These are phyloP conservation scores for Lolium multiflorum DNA, from an alignment of 176 grass and related monocot genomes.

Conservation along the genomic window DNA sequence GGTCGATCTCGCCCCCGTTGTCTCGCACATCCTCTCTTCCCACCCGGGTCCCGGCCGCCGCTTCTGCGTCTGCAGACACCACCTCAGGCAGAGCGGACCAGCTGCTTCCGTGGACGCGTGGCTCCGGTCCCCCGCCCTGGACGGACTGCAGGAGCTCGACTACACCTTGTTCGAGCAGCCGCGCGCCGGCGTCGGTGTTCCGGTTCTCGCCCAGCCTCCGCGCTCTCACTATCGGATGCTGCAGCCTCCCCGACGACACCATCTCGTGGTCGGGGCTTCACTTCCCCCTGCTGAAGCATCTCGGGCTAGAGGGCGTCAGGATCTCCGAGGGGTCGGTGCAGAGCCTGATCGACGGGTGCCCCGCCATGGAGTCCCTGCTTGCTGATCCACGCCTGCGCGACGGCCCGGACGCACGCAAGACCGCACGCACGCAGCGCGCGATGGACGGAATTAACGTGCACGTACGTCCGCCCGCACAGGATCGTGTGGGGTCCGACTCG, in stretches of 20 bases:
- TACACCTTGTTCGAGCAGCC: neutral
- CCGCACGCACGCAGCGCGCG: too few species aligned
- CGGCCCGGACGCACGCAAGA: too few species aligned
- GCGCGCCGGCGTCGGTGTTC: constrained; percentile 30
- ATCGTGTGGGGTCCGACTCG: too few species aligned
- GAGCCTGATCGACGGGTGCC: constrained; percentile 12
- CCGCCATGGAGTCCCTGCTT: constrained; percentile 2
- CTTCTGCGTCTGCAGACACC: neutral
- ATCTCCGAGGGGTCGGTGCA: neutral
- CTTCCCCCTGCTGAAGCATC: constrained; percentile 5
- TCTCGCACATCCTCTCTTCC: neutral
- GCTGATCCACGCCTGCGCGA: neutral
- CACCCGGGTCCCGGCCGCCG: constrained; percentile 6
- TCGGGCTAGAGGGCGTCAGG: neutral
- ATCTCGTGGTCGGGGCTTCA: neutral
- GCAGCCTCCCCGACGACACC: neutral
- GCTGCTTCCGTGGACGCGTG: too few species aligned
- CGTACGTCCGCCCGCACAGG: too few species aligned
- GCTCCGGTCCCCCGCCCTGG: neutral
- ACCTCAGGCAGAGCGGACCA: too few species aligned
- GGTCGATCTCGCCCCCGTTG: too few species aligned
- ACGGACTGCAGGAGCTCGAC: neutral
- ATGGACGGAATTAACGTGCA: too few species aligned
- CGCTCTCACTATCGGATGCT: neutral
- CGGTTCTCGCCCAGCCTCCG: constrained; percentile 13